Evolutionary conservation across 2,329 filamentous ascomycete genomes (phyloP), one percentile per base, ranked within the genome.

Genomic region (Dryadomyces quercivorus): DNA sequence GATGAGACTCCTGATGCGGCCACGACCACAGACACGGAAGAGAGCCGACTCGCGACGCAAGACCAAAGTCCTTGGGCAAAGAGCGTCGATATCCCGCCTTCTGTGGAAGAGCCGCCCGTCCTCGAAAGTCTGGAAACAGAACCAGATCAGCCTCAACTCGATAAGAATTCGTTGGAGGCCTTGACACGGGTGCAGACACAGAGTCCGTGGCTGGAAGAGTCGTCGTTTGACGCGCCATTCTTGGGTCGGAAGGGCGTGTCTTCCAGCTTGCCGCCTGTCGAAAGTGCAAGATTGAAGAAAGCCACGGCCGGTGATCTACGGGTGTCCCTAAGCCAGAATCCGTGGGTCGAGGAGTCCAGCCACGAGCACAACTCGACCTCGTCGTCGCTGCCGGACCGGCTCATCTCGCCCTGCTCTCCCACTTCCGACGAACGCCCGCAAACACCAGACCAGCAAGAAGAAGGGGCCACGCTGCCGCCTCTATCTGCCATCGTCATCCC

Each of bases 21-120:
- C 18, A 18, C 5, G 10, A 21, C 1, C 20, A 18, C n/a, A 2
- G 47, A 40, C 7, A 38, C 34, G n/a, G 38, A 18, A 2, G 20
- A 43, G 12, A 46, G 36, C 9, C 51, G 58, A 3, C 22, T 61
- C 12, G 58, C 51, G 0, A 61, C 59, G 10, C 59, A 60, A 20
- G 57, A 60, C 9, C 60, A 61, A 18, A 61, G 60, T 38, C 58
- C 60, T 6, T 60, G 58, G 57, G 44, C 21, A 5, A 50, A 53
- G 40, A 40, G 44, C 5, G 48, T 46, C 12, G 9, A 21, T 3
- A 15, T 20, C 13, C 5, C 43, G 36, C 38, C 44, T 8, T 13
- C 21, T 22, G 3, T 18, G 6, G 46, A 48, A 26, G 13, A 8
- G 46, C 22, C 16, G 5, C 12, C 46, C 1, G 7, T 7, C 10